phyloP scores from a whole-genome alignment of 495 filamentous ascomycete genomes.

The Penicillium cataractarum region DNA sequence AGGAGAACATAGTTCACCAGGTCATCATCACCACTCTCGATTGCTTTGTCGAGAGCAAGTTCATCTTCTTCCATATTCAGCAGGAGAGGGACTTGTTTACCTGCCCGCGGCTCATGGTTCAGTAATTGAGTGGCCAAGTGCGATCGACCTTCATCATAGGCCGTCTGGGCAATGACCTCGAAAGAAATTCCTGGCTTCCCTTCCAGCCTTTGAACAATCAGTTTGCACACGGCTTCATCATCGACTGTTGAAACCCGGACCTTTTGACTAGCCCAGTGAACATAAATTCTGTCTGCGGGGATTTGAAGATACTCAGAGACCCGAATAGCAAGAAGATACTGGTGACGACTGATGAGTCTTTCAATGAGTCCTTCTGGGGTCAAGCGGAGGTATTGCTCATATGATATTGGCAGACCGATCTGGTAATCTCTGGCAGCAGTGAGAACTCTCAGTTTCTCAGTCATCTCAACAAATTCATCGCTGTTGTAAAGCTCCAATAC shows the following conservation, averaged over 20 bases:
- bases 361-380: slow-evolving; percentile 85
- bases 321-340: slow-evolving; percentile 88
- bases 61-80: slow-evolving; percentile 95
- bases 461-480: slow-evolving; percentile 99
- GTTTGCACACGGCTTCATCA: slow-evolving; percentile 83
- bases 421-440: slow-evolving; percentile 91
- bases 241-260: slow-evolving; percentile 82
- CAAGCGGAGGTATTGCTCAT: slow-evolving; percentile 86
- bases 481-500: slow-evolving; percentile 95
- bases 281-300: slow-evolving; percentile 87
- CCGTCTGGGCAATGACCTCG: slow-evolving; percentile 89
- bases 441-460: slow-evolving; percentile 87
- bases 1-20: slow-evolving; percentile 87
- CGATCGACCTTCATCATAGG: slow-evolving; percentile 89
- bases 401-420: slow-evolving; percentile 87
- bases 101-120: slow-evolving; percentile 90
- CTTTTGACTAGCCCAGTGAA: slow-evolving; percentile 95
- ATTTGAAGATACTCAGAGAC: slow-evolving; percentile 88
- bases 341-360: slow-evolving; percentile 82
- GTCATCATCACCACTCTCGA: slow-evolving; percentile 93
- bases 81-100: slow-evolving; percentile 93
- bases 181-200: slow-evolving; percentile 93
- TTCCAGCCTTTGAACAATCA: slow-evolving; percentile 83
- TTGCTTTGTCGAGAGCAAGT: slow-evolving; percentile 93
- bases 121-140: slow-evolving; percentile 86